Evolutionary conservation across 768 basidiomycete genomes (phyloP).

Genomic region (Tricholoma matsutake): DNA sequence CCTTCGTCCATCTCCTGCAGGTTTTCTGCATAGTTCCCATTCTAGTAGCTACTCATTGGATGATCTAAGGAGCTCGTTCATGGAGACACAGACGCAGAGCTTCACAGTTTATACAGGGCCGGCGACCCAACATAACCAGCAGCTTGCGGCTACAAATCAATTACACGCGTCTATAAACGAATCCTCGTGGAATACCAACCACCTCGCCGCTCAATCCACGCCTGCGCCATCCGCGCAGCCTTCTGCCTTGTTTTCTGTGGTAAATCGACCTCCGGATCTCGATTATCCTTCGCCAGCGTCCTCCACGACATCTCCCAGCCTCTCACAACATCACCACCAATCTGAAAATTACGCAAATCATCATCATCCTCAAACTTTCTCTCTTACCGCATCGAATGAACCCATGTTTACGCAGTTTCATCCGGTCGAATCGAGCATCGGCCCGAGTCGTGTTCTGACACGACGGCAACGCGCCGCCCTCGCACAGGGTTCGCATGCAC

Average conservation of each 20-base stretch:
- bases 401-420: slow-evolving; percentile 23
- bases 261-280: slow-evolving; percentile 27
- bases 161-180: slow-evolving; percentile 22
- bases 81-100: slow-evolving; percentile 12
- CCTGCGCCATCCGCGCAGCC: slow-evolving; percentile 13
- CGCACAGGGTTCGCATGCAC: slow-evolving; percentile 23
- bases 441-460: slow-evolving; percentile 45
- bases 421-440: slow-evolving; percentile 51
- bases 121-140: slow-evolving; percentile 6
- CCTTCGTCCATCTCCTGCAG: not conserved
- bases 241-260: slow-evolving; percentile 14
- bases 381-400: slow-evolving; percentile 16
- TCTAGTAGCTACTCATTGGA: slow-evolving; percentile 1
- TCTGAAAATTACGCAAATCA: slow-evolving; percentile 10
- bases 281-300: slow-evolving; percentile 39
- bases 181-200: slow-evolving; percentile 14
- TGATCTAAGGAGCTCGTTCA: slow-evolving; percentile 1
- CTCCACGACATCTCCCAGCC: slow-evolving; percentile 34
- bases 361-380: slow-evolving; percentile 13
- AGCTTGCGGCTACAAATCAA: slow-evolving; percentile 12
- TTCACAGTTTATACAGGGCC: slow-evolving; percentile 9
- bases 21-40: not conserved
- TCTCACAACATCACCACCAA: slow-evolving; percentile 19
- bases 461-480: slow-evolving; percentile 40
- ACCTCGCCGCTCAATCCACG: slow-evolving; percentile 8